phyloP scores from a whole-genome alignment of 2,329 filamentous ascomycete species.

The Fusarium mundagurra region DNA sequence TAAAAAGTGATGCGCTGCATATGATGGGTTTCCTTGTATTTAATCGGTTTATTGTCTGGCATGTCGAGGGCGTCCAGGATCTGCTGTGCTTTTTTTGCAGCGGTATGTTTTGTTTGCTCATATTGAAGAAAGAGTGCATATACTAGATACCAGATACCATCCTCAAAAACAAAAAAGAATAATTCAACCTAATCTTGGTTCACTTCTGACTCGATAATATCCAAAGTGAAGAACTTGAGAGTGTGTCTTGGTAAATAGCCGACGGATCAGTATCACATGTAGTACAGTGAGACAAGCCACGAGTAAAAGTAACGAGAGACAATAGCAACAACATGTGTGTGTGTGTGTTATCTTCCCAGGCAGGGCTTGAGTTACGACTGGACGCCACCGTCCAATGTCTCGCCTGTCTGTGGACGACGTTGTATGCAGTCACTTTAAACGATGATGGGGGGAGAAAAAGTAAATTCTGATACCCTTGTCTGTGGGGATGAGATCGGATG shows the following conservation, averaged over 20 bases:
- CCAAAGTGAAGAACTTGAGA: not conserved
- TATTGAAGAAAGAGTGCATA: constrained; percentile 14
- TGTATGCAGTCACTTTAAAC: constrained; percentile 10
- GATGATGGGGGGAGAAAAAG: not conserved
- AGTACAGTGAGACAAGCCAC: constrained; percentile 19
- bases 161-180: not conserved
- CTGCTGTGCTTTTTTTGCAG: constrained; percentile 5
- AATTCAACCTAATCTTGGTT: not conserved
- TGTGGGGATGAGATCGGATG: constrained; percentile 2
- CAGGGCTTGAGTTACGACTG: constrained; percentile 29
- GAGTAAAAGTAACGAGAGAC: constrained; percentile 30
- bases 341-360: not conserved
- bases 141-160: constrained; percentile 26
- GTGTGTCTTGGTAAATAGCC: constrained; percentile 17
- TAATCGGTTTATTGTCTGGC: constrained; percentile 4
- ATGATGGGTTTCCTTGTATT: not conserved
- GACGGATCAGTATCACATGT: not conserved
- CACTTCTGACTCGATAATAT: not conserved
- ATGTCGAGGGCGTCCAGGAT: constrained; percentile 35
- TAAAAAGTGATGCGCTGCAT: not conserved
- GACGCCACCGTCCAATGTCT: constrained; percentile 33
- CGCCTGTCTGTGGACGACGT: constrained; percentile 20
- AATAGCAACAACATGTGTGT: not conserved
- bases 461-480: not conserved
- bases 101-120: constrained; percentile 14